Base-by-base conservation (phyloP, 2,329 filamentous ascomycete genomes). In the Arachnomyces sp. region DNA sequence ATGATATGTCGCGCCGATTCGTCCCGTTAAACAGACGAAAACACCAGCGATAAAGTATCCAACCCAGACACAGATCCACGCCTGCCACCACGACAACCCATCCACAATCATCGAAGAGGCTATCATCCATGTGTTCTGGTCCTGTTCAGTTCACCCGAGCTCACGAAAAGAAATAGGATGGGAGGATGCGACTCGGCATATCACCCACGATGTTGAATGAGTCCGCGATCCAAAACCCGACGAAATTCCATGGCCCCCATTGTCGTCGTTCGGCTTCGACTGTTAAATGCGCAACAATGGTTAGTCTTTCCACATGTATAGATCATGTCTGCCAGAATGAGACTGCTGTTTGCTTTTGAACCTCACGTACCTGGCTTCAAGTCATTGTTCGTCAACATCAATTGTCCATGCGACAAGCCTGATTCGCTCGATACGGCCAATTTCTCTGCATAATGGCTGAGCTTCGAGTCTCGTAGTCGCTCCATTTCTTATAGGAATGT, bases 11-110 rank as follows among this genome's bases (percentile, higher is more conserved):
- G 88, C 85, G 43, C 88, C 89, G 36, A 94, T 89, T 36, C 86
- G 80, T 48, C 86, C 87, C 4, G 85, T 93, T 48, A 82, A 46
- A 54, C 79, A 83, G 48, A 93, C 74, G 63, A 95, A 93, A 56
- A 67, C 68, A 25, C 73, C 86, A 0, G 87, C 78, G 48, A 94
- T 80, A 30, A 78, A 71, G 57, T 95, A 94, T 40, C 89, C 88
- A 18, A 89, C 66, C 82, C 87, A 90, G 32, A 95, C 85, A 55
- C 84, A 88, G n/a, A 87, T 66, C 82, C 84, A 87, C 2, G 85
- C 82, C 65, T 94, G 86, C 87, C 87, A 94, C 87, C 87, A 94
- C 6, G 85, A 86, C 15, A 93, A 71, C 9, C 86, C 86, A 35
- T 67, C 71, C 1, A 82, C 75, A 28, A 93, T 86, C 77, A 87